These are phyloP conservation scores for Beauveria rudraprayagi DNA, from an alignment of 2,329 filamentous ascomycete species.

Conservation along the genomic window DNA sequence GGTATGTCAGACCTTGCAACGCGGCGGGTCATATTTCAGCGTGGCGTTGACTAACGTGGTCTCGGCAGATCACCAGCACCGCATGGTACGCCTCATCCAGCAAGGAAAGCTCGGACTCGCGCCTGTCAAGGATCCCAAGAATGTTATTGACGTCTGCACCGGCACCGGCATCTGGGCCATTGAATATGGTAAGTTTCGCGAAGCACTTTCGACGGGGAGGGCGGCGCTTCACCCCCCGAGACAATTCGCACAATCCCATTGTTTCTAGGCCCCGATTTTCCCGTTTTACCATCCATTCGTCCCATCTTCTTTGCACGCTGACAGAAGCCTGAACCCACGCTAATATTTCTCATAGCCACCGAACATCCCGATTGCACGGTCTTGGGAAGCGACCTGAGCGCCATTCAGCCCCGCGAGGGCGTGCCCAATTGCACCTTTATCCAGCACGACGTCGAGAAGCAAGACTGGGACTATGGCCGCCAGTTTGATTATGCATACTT, in stretches of 20 bases:
- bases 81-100: slow-evolving; percentile 26
- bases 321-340: background rate
- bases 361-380: slow-evolving; percentile 8
- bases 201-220: background rate
- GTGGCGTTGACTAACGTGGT: background rate
- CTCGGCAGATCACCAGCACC: slow-evolving; percentile 29
- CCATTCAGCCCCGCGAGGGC: slow-evolving; percentile 31
- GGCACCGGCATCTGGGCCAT: slow-evolving; percentile 45
- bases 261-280: background rate
- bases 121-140: slow-evolving; percentile 32
- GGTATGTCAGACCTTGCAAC: slow-evolving; percentile 11
- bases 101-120: slow-evolving; percentile 36
- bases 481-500: slow-evolving; percentile 48
- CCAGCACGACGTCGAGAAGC: slow-evolving; percentile 7
- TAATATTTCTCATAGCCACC: background rate
- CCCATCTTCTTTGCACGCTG: background rate
- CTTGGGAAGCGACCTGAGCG: slow-evolving; percentile 26
- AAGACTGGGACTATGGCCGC: slow-evolving; percentile 6
- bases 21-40: background rate
- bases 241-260: background rate
- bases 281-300: background rate
- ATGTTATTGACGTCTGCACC: slow-evolving; percentile 43
- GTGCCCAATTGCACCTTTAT: slow-evolving; percentile 8
- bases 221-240: too few species aligned
- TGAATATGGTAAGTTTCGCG: slow-evolving; percentile 30